Percentiles rank a stretch among this genome's conserved stretches.
Evolutionary conservation across 2,329 filamentous ascomycete genomes (phyloP).

Genomic region (Parastagonospora avenae): DNA sequence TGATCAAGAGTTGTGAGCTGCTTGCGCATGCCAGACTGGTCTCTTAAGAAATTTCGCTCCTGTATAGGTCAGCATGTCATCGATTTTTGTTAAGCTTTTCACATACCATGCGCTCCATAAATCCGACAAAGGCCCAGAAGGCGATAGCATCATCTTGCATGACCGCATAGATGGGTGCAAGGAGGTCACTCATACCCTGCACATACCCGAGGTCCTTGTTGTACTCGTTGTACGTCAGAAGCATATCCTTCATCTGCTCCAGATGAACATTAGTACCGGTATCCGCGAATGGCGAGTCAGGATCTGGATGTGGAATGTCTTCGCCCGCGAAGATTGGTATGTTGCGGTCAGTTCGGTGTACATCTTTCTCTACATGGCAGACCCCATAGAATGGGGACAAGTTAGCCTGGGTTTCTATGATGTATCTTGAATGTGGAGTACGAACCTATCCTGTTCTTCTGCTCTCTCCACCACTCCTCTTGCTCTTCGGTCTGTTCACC

Average conservation of each 20-base stretch:
- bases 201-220: constrained; percentile 96
- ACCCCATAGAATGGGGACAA: constrained; percentile 61
- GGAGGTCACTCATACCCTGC: constrained; percentile 96
- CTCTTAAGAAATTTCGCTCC: constrained; percentile 92
- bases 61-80: constrained; percentile 27
- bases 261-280: constrained; percentile 95
- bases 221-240: constrained; percentile 97
- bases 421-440: constrained; percentile 14
- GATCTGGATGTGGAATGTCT: constrained; percentile 94
- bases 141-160: constrained; percentile 96
- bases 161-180: constrained; percentile 94
- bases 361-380: constrained; percentile 83
- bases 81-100: not conserved
- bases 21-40: constrained; percentile 93
- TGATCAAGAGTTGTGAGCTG: constrained; percentile 92
- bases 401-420: constrained; percentile 44
- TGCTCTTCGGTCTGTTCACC: constrained; percentile 78
- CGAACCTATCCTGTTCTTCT: constrained; percentile 90
- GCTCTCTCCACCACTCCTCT: constrained; percentile 96
- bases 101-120: constrained; percentile 89
- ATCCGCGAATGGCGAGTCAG: constrained; percentile 91
- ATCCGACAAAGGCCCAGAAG: constrained; percentile 94
- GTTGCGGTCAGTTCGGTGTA: constrained; percentile 93
- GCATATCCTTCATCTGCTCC: constrained; percentile 99
- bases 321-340: constrained; percentile 96